Conservation (phyloP, 805 yeast genomes). For the Candida adriatica region DNA sequence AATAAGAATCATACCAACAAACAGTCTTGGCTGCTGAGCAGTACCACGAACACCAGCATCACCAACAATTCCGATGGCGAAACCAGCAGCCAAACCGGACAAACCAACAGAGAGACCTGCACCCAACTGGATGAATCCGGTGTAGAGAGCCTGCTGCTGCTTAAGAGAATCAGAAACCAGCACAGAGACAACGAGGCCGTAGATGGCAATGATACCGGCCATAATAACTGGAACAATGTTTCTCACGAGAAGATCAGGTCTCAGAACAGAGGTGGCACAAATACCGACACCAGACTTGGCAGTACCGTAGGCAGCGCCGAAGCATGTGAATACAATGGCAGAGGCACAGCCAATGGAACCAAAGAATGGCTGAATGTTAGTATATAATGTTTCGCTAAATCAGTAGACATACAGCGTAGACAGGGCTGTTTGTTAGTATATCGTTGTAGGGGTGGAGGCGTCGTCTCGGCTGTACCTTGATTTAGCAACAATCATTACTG, state of each 20-base stretch:
- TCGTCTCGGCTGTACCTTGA: too few relatives aligned
- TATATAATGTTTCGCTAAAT: background rate
- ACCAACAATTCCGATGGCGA: constrained; percentile 98
- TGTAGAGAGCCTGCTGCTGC: constrained; percentile 88
- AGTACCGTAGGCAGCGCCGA: constrained; percentile 99
- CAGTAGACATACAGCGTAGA: constrained; percentile 47
- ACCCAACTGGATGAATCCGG: constrained; percentile 97
- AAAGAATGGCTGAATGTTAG: constrained; percentile 63
- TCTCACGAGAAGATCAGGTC: constrained; percentile 93
- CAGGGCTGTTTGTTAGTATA: constrained; percentile 38
- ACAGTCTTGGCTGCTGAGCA: constrained; percentile 96
- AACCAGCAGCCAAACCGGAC: constrained; percentile 97
- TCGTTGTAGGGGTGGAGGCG: too few relatives aligned
- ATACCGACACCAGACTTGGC: constrained; percentile 99
- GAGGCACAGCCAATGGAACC: constrained; percentile 99
- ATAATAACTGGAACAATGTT: constrained; percentile 95
- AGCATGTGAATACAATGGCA: constrained; percentile 96
- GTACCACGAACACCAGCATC: constrained; percentile 99
- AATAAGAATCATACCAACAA: constrained; percentile 97
- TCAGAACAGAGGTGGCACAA: constrained; percentile 94
- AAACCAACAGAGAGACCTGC: constrained; percentile 97
- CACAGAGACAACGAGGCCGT: constrained; percentile 94
- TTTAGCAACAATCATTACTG: constrained; percentile 3
- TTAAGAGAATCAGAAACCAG: constrained; percentile 83
- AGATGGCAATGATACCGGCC: constrained; percentile 99